Percentiles rank a stretch among this genome's conserved stretches.
Conservation (phyloP, 176 grass and related monocot genomes). For the Carex parvula region DNA sequence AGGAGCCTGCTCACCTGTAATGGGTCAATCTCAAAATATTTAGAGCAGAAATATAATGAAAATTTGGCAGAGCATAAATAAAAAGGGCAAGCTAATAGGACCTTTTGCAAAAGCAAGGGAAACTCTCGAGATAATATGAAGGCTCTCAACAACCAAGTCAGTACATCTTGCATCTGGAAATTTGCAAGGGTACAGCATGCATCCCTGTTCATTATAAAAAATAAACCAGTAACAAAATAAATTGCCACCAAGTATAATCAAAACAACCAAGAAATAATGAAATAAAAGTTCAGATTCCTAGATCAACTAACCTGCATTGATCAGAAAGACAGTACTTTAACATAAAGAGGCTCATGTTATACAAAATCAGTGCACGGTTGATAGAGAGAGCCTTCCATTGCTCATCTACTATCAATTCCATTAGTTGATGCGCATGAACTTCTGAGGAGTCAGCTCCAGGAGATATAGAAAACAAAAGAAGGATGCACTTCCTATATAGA, state of each 20-base stretch:
- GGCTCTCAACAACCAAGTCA: slow-evolving; percentile 69
- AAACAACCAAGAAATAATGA: slow-evolving; percentile 11
- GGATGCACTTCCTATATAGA: slow-evolving; percentile 65
- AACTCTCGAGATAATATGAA: slow-evolving; percentile 63
- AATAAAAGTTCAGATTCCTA: neutral
- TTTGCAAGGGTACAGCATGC: slow-evolving; percentile 54
- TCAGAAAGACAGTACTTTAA: slow-evolving; percentile 55
- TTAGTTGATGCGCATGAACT: slow-evolving; percentile 33
- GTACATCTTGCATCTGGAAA: slow-evolving; percentile 42
- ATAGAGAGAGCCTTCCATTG: slow-evolving; percentile 43
- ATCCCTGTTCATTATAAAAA: slow-evolving; percentile 40
- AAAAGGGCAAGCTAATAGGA: slow-evolving; percentile 22
- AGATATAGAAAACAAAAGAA: slow-evolving; percentile 52
- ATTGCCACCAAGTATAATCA: neutral
- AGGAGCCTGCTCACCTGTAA: slow-evolving; percentile 75
- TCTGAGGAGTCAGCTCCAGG: slow-evolving; percentile 38
- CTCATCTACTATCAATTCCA: slow-evolving; percentile 48
- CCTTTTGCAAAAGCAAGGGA: slow-evolving; percentile 73
- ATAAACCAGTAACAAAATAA: slow-evolving; percentile 8
- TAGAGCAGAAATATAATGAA: neutral
- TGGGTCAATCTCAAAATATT: neutral
- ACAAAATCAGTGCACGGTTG: slow-evolving; percentile 68
- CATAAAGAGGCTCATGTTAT: slow-evolving; percentile 58
- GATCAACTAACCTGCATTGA: slow-evolving; percentile 47
- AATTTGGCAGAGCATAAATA: neutral